phyloP scores from a whole-genome alignment of 2,329 filamentous ascomycete species.

The Furcasterigmium furcatum region DNA sequence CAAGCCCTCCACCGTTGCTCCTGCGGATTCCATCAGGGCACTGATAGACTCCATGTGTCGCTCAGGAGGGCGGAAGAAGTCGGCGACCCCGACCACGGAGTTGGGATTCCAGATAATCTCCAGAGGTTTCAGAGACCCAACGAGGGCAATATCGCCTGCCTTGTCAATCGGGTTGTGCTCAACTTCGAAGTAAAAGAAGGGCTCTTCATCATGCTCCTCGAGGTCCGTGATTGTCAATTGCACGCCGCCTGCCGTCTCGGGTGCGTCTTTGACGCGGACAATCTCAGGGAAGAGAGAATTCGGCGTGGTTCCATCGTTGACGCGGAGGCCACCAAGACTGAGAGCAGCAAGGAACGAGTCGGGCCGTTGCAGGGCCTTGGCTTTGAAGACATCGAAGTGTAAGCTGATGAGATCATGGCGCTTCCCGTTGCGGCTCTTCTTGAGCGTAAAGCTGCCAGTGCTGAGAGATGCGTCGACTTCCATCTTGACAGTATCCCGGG shows the following conservation, averaged over 20 bases:
- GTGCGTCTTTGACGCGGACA: slow-evolving; percentile 88
- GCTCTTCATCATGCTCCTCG: slow-evolving; percentile 55
- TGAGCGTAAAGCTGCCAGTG: slow-evolving; percentile 93
- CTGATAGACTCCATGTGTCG: slow-evolving; percentile 98
- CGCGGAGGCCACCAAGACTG: slow-evolving; percentile 85
- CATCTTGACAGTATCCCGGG: slow-evolving; percentile 87
- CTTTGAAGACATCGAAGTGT: slow-evolving; percentile 92
- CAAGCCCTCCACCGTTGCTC: slow-evolving; percentile 91
- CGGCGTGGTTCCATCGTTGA: slow-evolving; percentile 93
- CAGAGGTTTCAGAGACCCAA: slow-evolving; percentile 87
- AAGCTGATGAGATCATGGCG: slow-evolving; percentile 80
- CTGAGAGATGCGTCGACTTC: slow-evolving; percentile 91
- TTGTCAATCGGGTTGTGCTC: slow-evolving; percentile 95
- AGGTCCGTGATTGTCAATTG: slow-evolving; percentile 52
- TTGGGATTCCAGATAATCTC: slow-evolving; percentile 98
- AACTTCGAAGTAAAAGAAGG: slow-evolving; percentile 88
- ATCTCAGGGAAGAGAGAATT: slow-evolving; percentile 93
- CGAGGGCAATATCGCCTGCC: slow-evolving; percentile 86
- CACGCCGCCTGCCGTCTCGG: slow-evolving; percentile 43
- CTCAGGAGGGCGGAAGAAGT: slow-evolving; percentile 95
- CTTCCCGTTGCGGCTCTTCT: slow-evolving; percentile 76
- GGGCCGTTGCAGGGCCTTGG: slow-evolving; percentile 83
- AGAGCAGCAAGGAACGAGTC: slow-evolving; percentile 88
- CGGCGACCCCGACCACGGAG: slow-evolving; percentile 84
- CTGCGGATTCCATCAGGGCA: slow-evolving; percentile 91